phyloP scores from a whole-genome alignment of 1,139 yeast species.

The Debaryomyces nepalensis region DNA sequence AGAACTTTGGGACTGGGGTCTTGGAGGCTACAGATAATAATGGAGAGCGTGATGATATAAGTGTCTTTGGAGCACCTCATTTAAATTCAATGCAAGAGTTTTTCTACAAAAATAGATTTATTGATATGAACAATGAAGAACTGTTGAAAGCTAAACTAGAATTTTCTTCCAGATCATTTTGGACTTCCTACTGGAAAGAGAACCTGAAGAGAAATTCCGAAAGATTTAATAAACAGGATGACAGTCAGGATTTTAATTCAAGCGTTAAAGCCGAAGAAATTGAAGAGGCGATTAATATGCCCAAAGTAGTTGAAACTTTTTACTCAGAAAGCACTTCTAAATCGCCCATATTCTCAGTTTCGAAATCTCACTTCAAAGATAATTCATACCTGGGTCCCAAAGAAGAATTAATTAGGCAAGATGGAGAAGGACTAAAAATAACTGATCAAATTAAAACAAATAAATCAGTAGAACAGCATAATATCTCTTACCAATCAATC shows the following conservation, averaged over 20 bases:
- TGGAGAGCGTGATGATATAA: constrained; percentile 29
- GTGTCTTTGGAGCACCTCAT: constrained; percentile 66
- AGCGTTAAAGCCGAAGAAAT: constrained; percentile 22
- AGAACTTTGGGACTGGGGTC: constrained; percentile 49
- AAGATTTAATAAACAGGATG: constrained; percentile 36
- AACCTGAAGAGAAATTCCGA: constrained; percentile 37
- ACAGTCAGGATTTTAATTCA: constrained; percentile 23
- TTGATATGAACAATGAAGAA: constrained; percentile 31
- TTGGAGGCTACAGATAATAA: constrained; percentile 22
- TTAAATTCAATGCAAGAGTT: constrained; percentile 55
- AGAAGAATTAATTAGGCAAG: constrained; percentile 19
- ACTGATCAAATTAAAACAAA: constrained; percentile 24
- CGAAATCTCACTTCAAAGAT: constrained; percentile 9
- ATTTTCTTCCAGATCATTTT: constrained; percentile 45
- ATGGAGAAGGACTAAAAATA: constrained; percentile 26
- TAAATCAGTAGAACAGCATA: constrained; percentile 19
- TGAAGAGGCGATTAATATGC: constrained; percentile 20
- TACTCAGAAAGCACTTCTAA: constrained; percentile 5
- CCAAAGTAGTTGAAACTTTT: constrained; percentile 16
- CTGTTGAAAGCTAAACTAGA: constrained; percentile 34
- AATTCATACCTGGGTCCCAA: constrained; percentile 13
- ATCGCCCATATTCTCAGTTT: constrained; percentile 14
- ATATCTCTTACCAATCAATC: constrained; percentile 26
- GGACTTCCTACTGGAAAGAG: constrained; percentile 58
- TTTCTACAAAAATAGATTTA: constrained; percentile 56